Conservation (phyloP, 2,329 filamentous ascomycete genomes). For the Furcasterigmium sp. region DNA sequence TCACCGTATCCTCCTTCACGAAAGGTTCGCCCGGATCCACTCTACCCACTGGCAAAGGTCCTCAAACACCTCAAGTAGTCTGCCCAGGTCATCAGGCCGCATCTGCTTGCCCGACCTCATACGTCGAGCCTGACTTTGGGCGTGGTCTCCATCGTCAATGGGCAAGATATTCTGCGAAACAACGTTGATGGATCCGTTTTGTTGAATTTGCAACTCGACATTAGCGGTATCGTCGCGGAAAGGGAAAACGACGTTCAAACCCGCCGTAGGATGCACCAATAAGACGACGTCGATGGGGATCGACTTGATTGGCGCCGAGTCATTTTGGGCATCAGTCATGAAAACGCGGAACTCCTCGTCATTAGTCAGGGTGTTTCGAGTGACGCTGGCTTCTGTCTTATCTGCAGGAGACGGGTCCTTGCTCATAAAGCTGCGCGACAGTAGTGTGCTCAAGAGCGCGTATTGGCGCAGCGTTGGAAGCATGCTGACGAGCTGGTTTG, state of each 20-base stretch:
- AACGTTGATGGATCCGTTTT: slow-evolving; percentile 55
- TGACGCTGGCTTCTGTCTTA: slow-evolving; percentile 14
- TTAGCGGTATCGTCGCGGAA: slow-evolving; percentile 43
- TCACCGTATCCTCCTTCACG: not conserved
- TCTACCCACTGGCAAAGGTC: slow-evolving; percentile 49
- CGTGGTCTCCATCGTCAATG: slow-evolving; percentile 14
- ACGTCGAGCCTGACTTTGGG: no score
- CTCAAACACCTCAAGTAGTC: slow-evolving; percentile 42
- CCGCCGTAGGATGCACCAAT: slow-evolving; percentile 42
- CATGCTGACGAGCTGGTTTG: slow-evolving; percentile 67
- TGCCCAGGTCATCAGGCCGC: slow-evolving; percentile 36
- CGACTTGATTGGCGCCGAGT: not conserved
- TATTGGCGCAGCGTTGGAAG: slow-evolving; percentile 74
- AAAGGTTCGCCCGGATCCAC: slow-evolving; percentile 36
- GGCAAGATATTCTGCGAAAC: slow-evolving; percentile 50
- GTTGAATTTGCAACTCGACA: slow-evolving; percentile 52
- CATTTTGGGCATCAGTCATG: slow-evolving; percentile 12
- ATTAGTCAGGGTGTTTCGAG: slow-evolving; percentile 18
- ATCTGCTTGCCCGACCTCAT: slow-evolving; percentile 25
- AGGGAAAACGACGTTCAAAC: slow-evolving; percentile 49
- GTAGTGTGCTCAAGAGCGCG: slow-evolving; percentile 60
- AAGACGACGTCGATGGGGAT: slow-evolving; percentile 43
- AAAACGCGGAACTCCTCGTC: slow-evolving; percentile 27
- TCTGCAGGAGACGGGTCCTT: slow-evolving; percentile 16
- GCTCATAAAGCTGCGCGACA: slow-evolving; percentile 51